Percentiles rank a stretch among this genome's conserved stretches.
Evolutionary conservation across 1,284 basidiomycete genomes (phyloP).

Genomic region (Blastosporella zonata): DNA sequence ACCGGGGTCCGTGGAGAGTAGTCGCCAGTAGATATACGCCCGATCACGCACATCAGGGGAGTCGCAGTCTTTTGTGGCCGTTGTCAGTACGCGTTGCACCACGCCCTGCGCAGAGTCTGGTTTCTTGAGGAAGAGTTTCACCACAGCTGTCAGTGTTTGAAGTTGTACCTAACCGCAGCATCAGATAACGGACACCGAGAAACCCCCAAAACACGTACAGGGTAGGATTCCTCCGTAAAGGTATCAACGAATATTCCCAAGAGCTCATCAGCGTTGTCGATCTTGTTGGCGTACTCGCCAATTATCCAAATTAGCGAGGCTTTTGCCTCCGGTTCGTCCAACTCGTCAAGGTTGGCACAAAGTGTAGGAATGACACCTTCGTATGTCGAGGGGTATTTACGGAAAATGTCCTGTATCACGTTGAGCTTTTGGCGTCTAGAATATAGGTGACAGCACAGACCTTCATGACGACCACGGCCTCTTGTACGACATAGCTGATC

Average conservation of each 20-base stretch:
- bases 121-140: slow-evolving; percentile 94
- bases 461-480: slow-evolving; percentile 98
- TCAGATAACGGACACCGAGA: background rate
- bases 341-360: slow-evolving; percentile 92
- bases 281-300: slow-evolving; percentile 96
- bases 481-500: slow-evolving; percentile 97
- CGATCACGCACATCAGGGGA: slow-evolving; percentile 96
- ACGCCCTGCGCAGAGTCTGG: slow-evolving; percentile 89
- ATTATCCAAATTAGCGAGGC: slow-evolving; percentile 99
- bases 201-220: slow-evolving; percentile 46
- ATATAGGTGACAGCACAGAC: slow-evolving; percentile 34
- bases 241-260: slow-evolving; percentile 88
- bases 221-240: slow-evolving; percentile 92
- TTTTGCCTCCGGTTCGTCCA: slow-evolving; percentile 98
- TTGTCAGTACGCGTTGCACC: slow-evolving; percentile 87
- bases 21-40: slow-evolving; percentile 95
- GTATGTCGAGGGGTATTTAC: slow-evolving; percentile 96
- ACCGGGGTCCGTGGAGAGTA: slow-evolving; percentile 89
- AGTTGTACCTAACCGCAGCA: slow-evolving; percentile 72
- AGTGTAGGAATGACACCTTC: slow-evolving; percentile 95
- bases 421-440: background rate
- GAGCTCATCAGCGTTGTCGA: slow-evolving; percentile 94
- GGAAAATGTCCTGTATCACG: slow-evolving; percentile 83
- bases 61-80: slow-evolving; percentile 96
- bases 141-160: slow-evolving; percentile 92